These are phyloP conservation scores for Centella asiatica DNA, from an alignment of 129 eudicot genomes.

Conservation along the genomic window DNA sequence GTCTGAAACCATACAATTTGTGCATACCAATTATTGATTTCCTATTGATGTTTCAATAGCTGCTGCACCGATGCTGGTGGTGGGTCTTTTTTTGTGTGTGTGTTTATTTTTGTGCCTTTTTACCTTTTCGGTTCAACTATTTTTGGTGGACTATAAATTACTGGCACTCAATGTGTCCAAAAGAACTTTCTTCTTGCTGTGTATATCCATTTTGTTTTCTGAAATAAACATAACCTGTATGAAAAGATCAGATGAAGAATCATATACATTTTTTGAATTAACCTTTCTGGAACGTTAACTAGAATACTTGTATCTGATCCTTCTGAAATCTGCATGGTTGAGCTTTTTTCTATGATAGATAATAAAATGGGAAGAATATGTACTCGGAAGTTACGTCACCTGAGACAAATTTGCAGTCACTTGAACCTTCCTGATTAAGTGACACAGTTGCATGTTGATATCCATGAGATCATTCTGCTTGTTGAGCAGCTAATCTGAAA, in stretches of 20 bases:
- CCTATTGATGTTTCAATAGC: neutral
- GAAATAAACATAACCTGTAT: neutral
- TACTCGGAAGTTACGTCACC: neutral
- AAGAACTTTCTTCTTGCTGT: neutral
- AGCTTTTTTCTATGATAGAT: neutral
- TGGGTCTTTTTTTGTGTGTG: no score
- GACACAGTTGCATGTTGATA: no score
- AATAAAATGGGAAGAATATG: neutral
- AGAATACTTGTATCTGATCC: neutral
- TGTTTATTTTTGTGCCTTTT: neutral
- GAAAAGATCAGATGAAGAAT: no score
- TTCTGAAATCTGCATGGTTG: neutral
- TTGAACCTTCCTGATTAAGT: neutral
- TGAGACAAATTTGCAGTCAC: neutral
- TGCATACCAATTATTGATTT: neutral
- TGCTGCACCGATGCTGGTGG: no score
- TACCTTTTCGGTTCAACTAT: neutral
- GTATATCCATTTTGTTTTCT: neutral
- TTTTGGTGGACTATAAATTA: neutral
- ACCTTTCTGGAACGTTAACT: neutral
- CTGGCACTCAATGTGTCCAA: neutral
- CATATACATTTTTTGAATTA: neutral
- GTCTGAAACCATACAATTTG: neutral
- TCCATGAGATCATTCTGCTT: conserved; percentile 1
- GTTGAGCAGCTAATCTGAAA: neutral